Percentiles rank a stretch among this genome's conserved stretches.
These are phyloP conservation scores for Ceriops tagal DNA, from an alignment of 345 rosid genomes.

Conservation along the genomic window DNA sequence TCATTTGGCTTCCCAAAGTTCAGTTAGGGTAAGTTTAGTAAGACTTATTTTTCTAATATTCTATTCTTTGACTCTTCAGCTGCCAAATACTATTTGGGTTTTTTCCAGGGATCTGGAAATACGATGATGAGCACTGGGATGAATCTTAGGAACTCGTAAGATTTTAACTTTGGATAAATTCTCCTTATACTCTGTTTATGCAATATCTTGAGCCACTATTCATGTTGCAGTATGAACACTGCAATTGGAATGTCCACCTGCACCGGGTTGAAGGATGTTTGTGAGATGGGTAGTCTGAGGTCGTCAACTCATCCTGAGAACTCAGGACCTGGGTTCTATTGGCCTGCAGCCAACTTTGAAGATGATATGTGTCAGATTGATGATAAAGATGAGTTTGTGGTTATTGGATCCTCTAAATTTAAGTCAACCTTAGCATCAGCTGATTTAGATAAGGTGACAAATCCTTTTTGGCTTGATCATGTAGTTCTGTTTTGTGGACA, in stretches of 20 bases:
- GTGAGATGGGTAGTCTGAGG: conserved; percentile 23
- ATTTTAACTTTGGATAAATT: conserved; percentile 7
- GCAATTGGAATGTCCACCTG: conserved; percentile 57
- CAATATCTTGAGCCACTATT: conserved; percentile 13
- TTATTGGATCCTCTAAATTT: conserved; percentile 42
- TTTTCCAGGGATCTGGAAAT: conserved; percentile 55
- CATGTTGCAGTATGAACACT: conserved; percentile 44
- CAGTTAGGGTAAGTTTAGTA: conserved; percentile 45
- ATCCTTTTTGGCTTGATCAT: conserved; percentile 13
- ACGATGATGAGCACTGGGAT: conserved; percentile 38
- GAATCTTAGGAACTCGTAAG: conserved; percentile 60
- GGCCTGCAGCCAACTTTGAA: conserved; percentile 22
- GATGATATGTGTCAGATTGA: conserved; percentile 41
- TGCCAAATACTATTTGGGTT: conserved; percentile 15
- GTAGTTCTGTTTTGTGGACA: not conserved
- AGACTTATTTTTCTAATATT: conserved; percentile 15
- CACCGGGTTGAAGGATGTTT: conserved; percentile 53
- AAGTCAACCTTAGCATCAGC: conserved; percentile 47
- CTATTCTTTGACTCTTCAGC: conserved; percentile 20
- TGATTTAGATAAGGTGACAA: conserved; percentile 61
- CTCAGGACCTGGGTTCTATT: conserved; percentile 17
- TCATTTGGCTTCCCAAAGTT: conserved; percentile 36
- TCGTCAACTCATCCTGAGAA: conserved; percentile 36
- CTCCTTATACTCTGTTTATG: not conserved
- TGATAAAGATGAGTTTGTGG: conserved; percentile 64